phyloP scores from a whole-genome alignment of 2,329 filamentous ascomycete species.

The Rhexocercosporidium sp. region DNA sequence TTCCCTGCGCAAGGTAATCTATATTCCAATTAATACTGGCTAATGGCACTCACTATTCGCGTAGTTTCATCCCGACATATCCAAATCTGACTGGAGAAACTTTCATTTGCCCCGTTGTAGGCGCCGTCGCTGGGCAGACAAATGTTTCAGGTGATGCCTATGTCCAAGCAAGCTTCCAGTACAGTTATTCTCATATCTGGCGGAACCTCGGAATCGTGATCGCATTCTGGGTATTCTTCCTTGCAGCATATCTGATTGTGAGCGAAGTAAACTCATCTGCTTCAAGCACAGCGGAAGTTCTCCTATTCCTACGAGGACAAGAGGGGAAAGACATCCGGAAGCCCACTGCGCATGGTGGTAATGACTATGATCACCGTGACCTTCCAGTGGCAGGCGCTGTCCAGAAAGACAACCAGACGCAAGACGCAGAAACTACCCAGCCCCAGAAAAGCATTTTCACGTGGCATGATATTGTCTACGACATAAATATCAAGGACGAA shows the following conservation, averaged over 20 bases:
- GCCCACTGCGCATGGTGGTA: too few relatives aligned
- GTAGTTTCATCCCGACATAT: slow-evolving; percentile 34
- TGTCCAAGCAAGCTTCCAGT: slow-evolving; percentile 59
- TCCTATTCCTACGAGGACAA: slow-evolving; percentile 72
- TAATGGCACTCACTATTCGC: too few relatives aligned
- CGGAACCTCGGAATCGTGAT: slow-evolving; percentile 72
- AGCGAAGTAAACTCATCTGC: slow-evolving; percentile 69
- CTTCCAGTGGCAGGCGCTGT: slow-evolving; percentile 31
- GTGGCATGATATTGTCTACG: slow-evolving; percentile 63
- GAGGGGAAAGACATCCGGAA: background rate
- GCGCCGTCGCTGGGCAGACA: slow-evolving; percentile 57
- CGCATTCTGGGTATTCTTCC: slow-evolving; percentile 67
- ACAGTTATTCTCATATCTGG: slow-evolving; percentile 51
- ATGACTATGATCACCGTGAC: too few relatives aligned
- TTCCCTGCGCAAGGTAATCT: slow-evolving; percentile 56
- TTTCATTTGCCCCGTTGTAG: slow-evolving; percentile 61
- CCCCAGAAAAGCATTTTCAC: slow-evolving; percentile 41
- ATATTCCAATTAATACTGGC: too few relatives aligned
- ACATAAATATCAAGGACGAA: slow-evolving; percentile 73
- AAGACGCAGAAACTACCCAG: background rate
- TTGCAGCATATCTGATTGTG: slow-evolving; percentile 63
- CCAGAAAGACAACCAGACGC: too few relatives aligned
- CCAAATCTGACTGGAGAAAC: slow-evolving; percentile 45
- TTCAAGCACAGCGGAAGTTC: slow-evolving; percentile 76
- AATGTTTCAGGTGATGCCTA: slow-evolving; percentile 65